These are phyloP conservation scores for Daldinia sp. DNA, from an alignment of 2,329 filamentous ascomycete genomes.

Conservation along the genomic window DNA sequence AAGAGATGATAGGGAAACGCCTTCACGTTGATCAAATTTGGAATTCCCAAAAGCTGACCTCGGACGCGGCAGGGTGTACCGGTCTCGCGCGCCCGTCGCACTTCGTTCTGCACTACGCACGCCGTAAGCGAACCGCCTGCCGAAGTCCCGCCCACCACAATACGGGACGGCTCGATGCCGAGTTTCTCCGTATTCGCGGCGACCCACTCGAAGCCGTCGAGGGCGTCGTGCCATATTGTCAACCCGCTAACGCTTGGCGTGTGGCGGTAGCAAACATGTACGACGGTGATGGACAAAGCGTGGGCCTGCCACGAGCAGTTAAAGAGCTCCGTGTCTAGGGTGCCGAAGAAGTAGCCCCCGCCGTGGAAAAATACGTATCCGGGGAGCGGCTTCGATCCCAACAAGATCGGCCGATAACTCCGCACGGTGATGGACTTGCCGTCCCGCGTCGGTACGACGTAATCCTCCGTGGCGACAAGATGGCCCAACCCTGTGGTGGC, in stretches of 20 bases:
- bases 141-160: slow-evolving; percentile 57
- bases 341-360: slow-evolving; percentile 62
- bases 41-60: slow-evolving; percentile 57
- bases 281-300: slow-evolving; percentile 50
- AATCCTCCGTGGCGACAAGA: slow-evolving; percentile 39
- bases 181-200: slow-evolving; percentile 51
- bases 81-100: slow-evolving; percentile 45
- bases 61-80: slow-evolving; percentile 43
- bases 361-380: slow-evolving; percentile 59
- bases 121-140: slow-evolving; percentile 54
- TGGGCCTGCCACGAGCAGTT: slow-evolving; percentile 54
- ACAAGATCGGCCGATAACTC: slow-evolving; percentile 53
- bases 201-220: slow-evolving; percentile 60
- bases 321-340: slow-evolving; percentile 57
- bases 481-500: slow-evolving; percentile 36
- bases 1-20: slow-evolving; percentile 47
- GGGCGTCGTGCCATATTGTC: slow-evolving; percentile 57
- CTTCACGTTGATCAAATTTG: slow-evolving; percentile 49
- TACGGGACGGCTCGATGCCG: slow-evolving; percentile 48
- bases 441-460: slow-evolving; percentile 54
- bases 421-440: slow-evolving; percentile 53
- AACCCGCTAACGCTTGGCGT: slow-evolving; percentile 59
- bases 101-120: slow-evolving; percentile 47
- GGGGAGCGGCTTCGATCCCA: slow-evolving; percentile 49
- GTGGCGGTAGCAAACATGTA: slow-evolving; percentile 63